A percentile compares a stretch with the other conserved stretches of the same genome.
Conservation (phyloP, 108 stramenopile genomes). For the Skeletonema tropicum region DNA sequence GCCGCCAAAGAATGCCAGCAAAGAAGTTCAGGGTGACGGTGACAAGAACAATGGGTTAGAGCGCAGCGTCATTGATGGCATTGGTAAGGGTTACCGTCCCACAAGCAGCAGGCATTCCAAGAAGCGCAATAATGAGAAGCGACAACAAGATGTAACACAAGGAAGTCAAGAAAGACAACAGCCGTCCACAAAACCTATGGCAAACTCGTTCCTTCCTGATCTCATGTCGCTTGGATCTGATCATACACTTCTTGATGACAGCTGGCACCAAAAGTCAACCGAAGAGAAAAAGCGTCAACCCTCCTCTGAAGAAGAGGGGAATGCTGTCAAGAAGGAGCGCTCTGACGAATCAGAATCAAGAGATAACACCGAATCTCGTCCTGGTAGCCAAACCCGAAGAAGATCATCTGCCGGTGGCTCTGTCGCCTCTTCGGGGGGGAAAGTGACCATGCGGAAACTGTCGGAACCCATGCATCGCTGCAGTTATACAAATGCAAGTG, state of each 20-base stretch:
- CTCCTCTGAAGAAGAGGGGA: not conserved
- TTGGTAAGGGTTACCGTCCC: slow-evolving; percentile 1
- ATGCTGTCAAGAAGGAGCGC: not conserved
- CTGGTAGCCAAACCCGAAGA: not conserved
- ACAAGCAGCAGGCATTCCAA: not conserved
- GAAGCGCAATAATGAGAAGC: not conserved
- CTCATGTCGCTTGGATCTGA: not conserved
- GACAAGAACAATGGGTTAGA: not conserved
- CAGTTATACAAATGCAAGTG: slow-evolving; percentile 2
- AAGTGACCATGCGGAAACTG: slow-evolving; percentile 13
- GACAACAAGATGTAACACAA: not conserved
- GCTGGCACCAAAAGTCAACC: not conserved
- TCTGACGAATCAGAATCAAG: not conserved
- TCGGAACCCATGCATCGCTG: slow-evolving; percentile 32
- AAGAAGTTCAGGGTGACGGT: too few relatives aligned
- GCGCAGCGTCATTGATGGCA: not conserved
- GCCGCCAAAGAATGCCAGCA: not conserved
- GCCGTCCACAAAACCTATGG: not conserved
- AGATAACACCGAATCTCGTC: not conserved
- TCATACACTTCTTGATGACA: not conserved
- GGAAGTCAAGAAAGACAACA: not conserved
- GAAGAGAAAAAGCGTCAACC: not conserved
- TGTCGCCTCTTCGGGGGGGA: not conserved
- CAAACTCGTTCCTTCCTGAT: not conserved
- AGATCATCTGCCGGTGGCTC: not conserved